A percentile compares a stretch with the other conserved stretches of the same genome.
phyloP scores from a whole-genome alignment of 2,329 filamentous ascomycete species.

The Mollisiaceae sp. region DNA sequence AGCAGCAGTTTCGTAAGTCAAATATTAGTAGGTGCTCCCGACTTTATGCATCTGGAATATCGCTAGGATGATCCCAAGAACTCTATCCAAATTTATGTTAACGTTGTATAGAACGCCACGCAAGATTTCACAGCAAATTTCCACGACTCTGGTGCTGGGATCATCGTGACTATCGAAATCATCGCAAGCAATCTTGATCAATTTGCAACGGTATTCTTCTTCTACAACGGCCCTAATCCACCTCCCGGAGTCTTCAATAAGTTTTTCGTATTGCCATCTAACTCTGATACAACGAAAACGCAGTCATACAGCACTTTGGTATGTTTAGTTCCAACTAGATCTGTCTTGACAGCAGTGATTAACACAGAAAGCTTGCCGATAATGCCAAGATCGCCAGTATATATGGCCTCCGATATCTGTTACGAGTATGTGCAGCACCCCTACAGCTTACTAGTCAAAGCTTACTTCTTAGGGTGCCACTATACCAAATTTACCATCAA shows the following conservation, averaged over 20 bases:
- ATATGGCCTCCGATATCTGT: conserved; percentile 29
- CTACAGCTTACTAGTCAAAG: not conserved
- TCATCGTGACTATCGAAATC: conserved; percentile 40
- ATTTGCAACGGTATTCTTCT: conserved; percentile 43
- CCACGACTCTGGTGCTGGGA: conserved; percentile 43
- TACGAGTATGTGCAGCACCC: conserved; percentile 24
- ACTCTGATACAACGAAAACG: conserved; percentile 20
- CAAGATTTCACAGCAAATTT: conserved; percentile 63
- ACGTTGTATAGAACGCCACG: conserved; percentile 42
- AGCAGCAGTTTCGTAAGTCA: conserved; percentile 36
- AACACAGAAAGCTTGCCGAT: conserved; percentile 17
- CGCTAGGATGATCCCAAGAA: not conserved
- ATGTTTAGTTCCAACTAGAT: conserved; percentile 9
- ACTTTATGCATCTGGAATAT: not conserved
- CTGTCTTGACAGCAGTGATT: not conserved
- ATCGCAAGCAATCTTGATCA: conserved; percentile 30
- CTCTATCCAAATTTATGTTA: not conserved
- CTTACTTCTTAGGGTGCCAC: conserved; percentile 24
- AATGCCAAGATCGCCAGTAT: conserved; percentile 28
- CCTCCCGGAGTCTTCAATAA: conserved; percentile 39
- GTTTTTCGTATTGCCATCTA: conserved; percentile 28
- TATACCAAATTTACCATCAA: conserved; percentile 30
- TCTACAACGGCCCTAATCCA: conserved; percentile 43
- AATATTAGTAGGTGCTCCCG: conserved; percentile 44
- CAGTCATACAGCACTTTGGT: conserved; percentile 45